phyloP scores from a whole-genome alignment of 176 grass and related monocot species.

The Carex pumila region DNA sequence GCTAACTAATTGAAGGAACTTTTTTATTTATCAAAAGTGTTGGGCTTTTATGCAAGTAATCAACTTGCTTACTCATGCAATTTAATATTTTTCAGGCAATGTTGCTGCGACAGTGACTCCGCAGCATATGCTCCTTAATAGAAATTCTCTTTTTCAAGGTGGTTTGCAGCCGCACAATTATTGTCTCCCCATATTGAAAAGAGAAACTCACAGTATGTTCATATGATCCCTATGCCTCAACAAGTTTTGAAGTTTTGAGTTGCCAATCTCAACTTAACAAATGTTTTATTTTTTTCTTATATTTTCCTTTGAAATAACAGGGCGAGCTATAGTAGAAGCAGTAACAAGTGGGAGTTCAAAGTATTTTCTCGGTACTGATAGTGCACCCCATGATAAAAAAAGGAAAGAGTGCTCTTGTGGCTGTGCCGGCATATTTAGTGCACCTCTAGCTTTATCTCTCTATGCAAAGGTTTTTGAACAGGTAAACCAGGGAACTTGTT shows the following conservation, averaged over 20 bases:
- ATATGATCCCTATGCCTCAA: background rate
- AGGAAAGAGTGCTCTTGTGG: conserved; percentile 88
- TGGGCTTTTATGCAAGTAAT: background rate
- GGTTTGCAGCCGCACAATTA: conserved; percentile 90
- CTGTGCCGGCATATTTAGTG: conserved; percentile 91
- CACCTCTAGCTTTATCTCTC: conserved; percentile 79
- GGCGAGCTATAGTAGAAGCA: conserved; percentile 78
- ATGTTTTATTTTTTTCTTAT: background rate
- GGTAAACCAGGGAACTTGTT: conserved; percentile 33
- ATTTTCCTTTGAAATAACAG: conserved; percentile 7
- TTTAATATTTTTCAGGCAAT: conserved; percentile 36
- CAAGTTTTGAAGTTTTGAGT: background rate
- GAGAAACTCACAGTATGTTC: conserved; percentile 85
- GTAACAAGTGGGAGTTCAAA: conserved; percentile 78
- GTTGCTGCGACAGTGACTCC: conserved; percentile 94
- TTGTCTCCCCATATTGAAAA: conserved; percentile 86
- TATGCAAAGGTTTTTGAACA: conserved; percentile 90
- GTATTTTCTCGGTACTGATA: conserved; percentile 91
- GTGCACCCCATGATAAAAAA: conserved; percentile 74
- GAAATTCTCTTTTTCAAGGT: conserved; percentile 94
- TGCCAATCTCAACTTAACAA: background rate
- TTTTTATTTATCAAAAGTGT: background rate
- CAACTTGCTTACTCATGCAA: background rate
- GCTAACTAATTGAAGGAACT: background rate
- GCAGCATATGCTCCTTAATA: conserved; percentile 80